Evolutionary conservation across 768 basidiomycete genomes (phyloP).

Genomic region (Termitomyces titanicus): DNA sequence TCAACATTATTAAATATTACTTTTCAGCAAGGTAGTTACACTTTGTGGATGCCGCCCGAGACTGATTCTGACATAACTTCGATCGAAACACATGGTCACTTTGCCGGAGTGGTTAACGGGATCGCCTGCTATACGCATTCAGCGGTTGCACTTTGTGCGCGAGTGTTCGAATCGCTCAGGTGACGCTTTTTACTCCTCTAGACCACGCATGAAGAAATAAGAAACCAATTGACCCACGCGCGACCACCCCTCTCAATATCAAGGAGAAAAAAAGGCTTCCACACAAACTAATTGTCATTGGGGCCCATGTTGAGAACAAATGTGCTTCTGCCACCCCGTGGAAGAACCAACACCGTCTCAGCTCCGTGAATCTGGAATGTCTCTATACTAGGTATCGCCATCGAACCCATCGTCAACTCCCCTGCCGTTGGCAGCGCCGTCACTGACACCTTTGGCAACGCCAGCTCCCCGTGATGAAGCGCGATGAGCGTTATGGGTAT

Average conservation of each 20-base stretch:
- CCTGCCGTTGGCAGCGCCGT: constrained; percentile 52
- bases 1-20: background rate
- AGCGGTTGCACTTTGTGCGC: constrained; percentile 53
- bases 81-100: constrained; percentile 67
- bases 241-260: background rate
- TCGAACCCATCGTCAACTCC: constrained; percentile 54
- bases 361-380: constrained; percentile 86
- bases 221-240: no score
- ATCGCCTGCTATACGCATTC: constrained; percentile 63
- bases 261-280: no score
- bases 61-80: background rate
- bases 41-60: background rate
- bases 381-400: constrained; percentile 63
- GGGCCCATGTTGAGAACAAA: constrained; percentile 76
- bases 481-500: constrained; percentile 80
- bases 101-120: constrained; percentile 96
- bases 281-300: constrained; percentile 12
- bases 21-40: background rate
- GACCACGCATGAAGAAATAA: no score
- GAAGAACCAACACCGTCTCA: constrained; percentile 75
- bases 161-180: constrained; percentile 56
- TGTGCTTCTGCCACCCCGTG: constrained; percentile 77
- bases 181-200: constrained; percentile 31
- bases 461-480: constrained; percentile 76
- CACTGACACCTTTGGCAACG: constrained; percentile 71